These are phyloP conservation scores for Candolleomyces aberdarensis DNA, from an alignment of 768 basidiomycete genomes.

Conservation along the genomic window DNA sequence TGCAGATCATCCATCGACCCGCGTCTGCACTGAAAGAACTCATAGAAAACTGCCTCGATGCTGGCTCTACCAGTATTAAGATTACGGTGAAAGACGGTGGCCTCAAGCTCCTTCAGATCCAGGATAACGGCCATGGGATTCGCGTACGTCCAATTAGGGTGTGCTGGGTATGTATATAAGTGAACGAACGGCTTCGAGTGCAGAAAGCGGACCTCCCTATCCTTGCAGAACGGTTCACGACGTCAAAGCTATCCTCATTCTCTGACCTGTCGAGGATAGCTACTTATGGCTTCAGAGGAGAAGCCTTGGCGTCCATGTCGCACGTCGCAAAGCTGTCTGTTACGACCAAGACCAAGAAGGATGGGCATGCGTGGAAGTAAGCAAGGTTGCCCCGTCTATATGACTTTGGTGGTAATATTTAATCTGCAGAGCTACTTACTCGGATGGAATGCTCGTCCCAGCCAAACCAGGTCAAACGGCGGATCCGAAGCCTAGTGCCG, in stretches of 20 bases:
- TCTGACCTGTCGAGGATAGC: constrained; percentile 79
- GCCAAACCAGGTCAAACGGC: constrained; percentile 65
- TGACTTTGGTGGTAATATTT: background rate
- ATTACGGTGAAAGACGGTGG: constrained; percentile 94
- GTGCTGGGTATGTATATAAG: background rate
- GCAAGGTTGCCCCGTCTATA: constrained; percentile 24
- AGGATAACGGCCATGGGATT: constrained; percentile 96
- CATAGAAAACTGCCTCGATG: constrained; percentile 94
- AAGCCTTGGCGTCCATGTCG: constrained; percentile 94
- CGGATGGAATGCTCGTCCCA: constrained; percentile 70
- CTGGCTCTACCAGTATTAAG: constrained; percentile 81
- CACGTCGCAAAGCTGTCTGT: constrained; percentile 89
- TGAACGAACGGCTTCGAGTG: background rate
- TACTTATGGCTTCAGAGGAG: constrained; percentile 96
- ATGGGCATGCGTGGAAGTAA: constrained; percentile 91
- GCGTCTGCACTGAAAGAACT: constrained; percentile 95
- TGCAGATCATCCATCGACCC: constrained; percentile 54
- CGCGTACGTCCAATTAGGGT: constrained; percentile 49
- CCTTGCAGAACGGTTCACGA: constrained; percentile 92
- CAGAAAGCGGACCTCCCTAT: constrained; percentile 89
- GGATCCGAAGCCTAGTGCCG: constrained; percentile 88
- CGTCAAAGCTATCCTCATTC: constrained; percentile 86
- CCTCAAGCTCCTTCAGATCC: constrained; percentile 90
- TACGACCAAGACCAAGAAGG: constrained; percentile 82
- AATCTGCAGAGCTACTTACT: constrained; percentile 67